Base-by-base conservation (phyloP, 257 asterid species). In the Avicennia marina region DNA sequence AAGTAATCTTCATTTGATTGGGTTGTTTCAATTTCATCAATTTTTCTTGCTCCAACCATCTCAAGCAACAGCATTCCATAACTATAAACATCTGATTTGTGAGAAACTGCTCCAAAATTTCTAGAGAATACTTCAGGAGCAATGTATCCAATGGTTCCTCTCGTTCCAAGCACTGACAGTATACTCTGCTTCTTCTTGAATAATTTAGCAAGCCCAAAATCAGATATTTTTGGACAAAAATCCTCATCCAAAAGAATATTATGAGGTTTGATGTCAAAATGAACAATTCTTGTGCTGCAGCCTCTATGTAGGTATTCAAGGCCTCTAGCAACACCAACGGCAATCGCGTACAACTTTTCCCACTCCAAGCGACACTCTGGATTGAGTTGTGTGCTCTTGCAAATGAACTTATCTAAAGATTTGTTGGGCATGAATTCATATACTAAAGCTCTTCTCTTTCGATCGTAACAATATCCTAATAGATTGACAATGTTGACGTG, bases 181-280 rank as follows among this genome's bases (percentile, higher is more conserved):
- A 74, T 39, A 21, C 89, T 86, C 56, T 78, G 72, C 67, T 78
- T 75, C 67, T 62, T 62, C 72, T 61, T 20, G 58, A 75, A 68
- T 60, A 86, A 29, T 70, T 63, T 78, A 15, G 93, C 88, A 12
- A 86, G 80, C 38, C 89, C 93, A 29, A 86, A 86, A 70, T 86
- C 93, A 3, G 87, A 76, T 24, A 83, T 86, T 29, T 83, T 86
- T 0, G 93, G 95, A 49, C 83, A 74, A 47, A 78, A 78, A 1
- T 83, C 83, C 33, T 75, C 54, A 34, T 86, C 95, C 74, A 83
- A 24, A 15, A 86, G 87, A 57, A 82, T 82, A 62, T 80, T 85
- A 1, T 82, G 88, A 63, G 87, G 95, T 64, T 86, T 86, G 60
- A 83, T 86, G 68, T 86, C 93, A 17, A 82, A 81, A 57, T 86